Evolutionary conservation across 352 stramenopile species (phyloP), one percentile per base, ranked within the genome.

Genomic region (Pythium periplocum): DNA sequence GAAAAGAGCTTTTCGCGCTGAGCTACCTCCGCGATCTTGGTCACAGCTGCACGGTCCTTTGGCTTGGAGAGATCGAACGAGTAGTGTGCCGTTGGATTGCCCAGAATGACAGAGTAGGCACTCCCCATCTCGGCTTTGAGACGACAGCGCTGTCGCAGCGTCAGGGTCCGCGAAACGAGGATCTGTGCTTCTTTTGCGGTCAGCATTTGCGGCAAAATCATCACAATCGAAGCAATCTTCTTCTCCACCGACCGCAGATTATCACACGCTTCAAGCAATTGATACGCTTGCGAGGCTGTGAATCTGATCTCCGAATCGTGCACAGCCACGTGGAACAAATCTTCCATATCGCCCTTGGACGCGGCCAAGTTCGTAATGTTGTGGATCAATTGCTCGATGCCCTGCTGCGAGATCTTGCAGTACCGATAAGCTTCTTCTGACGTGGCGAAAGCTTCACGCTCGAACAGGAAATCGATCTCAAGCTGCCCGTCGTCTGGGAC

Each of bases 31-130:
- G 81, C 76, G n/a, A 97, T 71, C 57, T 92, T 92, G 36, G 63
- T 71, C 6, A 92, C 61, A 9, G 81, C 83, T 34, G 83, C 73
- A 9, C 84, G 76, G 47, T 93, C 83, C 49, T 89, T 89, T 35
- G 69, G 73, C 44, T 85, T 87, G 9, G 66, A 66, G n/a, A 93
- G 54, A 52, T 93, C 83, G 45, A 93, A 80, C 12, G 62, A 65
- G 56, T 96, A 96, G 48, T 85, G 73, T 2, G 85, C 84, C 3
- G 86, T 96, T 0, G 85, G 83, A 50, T 93, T 93, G 1, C 86
- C 86, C 12, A 96, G 71, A 31, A 93, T 66, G 3, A 92, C 78
- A 0, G 83, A 88, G 66, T 92, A 96, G 5, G 83, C 79, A 40
- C 73, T 90, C 6, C 86, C 86, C 67, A 97, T 82, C 38, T 85